Base-by-base conservation (phyloP, 2,329 filamentous ascomycete genomes). In the Knoxdaviesia capensis region DNA sequence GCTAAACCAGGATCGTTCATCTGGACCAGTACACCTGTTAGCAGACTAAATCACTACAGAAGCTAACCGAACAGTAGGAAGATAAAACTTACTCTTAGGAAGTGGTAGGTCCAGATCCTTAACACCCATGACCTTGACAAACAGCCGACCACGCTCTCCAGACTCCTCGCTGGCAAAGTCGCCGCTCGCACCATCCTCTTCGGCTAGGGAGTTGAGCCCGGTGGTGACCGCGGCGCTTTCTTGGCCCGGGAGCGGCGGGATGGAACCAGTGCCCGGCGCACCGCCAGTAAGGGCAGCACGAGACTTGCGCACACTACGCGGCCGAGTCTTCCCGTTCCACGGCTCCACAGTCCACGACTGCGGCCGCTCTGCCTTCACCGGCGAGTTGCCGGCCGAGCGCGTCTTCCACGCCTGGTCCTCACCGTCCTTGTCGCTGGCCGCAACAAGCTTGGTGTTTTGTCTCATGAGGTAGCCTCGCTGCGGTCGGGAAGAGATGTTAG, bases 401-500 rank as follows among this genome's bases (percentile, higher is more conserved):
- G 67, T 66, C 29, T 66, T 57, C 57, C 64, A 59, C 48, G 60
- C 48, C 10, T 43, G 39, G 59, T 77, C 54, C 56, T 79, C 65
- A 32, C 65, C 61, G 47, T 80, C 68, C 49, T 80, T 79, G 57
- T 85, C 79, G 56, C 79, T 93, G n/a, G 90, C 90, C 40, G 93
- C 77, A 41, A 98, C 85, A 42, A 98, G 73, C 59, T 96, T 96
- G 4, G 88, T 96, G 61, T 96, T 98, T 53, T 98, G 88, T 53
- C 90, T 78, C 88, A 96, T 98, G 38, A 96, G 69, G 55, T 98
- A 98, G 44, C 90, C 90, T 65, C 92, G 87, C 87, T 94, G 81
- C 75, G 68, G 69, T 50, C 60, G 66, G 51, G 62, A 53, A 54
- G 59, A 68, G 53, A 64, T 55, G 69, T 85, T 77, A 84, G 79